Base-by-base conservation (phyloP, 1,139 yeast genomes). In the Debaryomyces fabryi region DNA sequence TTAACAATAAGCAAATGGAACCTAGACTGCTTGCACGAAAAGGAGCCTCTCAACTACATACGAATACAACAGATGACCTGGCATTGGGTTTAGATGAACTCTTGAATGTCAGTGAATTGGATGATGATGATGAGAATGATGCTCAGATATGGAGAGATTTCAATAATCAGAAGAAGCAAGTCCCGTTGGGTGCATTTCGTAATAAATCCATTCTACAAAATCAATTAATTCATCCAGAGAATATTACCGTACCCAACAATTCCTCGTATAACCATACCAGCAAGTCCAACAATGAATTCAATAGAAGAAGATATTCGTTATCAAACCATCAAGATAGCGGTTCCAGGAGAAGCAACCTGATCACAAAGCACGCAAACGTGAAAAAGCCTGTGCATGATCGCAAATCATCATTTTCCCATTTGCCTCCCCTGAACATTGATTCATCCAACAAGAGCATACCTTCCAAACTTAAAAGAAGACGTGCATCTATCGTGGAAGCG, bases 161-260 rank as follows among this genome's bases (percentile, higher is more conserved):
- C 63, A 72, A 79, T 59, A 69, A 63, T 59, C 66, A 64, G 55
- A 78, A 74, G 54, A 78, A 81, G 41, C 80, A 81, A 52, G 88
- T 89, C 8, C 97, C 97, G 2, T 69, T 91, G 37, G 89, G 96
- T 5, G 97, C 97, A 1, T 91, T 91, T 64, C 76, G 97, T 58
- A 91, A 90, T 67, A 86, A 89, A 60, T 88, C 91, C 5, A 64
- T 79, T 23, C 58, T 74, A 35, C 71, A 71, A 39, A 66, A 67
- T 42, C 48, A 67, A 5, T 49, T 60, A 18, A 51, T 58, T 46
- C 64, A 58, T 29, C 58, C 66, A 2, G 60, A 65, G 20, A 63
- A 58, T 38, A 58, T 58, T 23, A 55, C 69, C n/a, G 49, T 61
- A 30, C 57, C 55, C 8, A 58, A 54, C 39, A 51, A 55, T 40